phyloP scores from a whole-genome alignment of 495 filamentous ascomycete species.

The Ramalina peruviana region DNA sequence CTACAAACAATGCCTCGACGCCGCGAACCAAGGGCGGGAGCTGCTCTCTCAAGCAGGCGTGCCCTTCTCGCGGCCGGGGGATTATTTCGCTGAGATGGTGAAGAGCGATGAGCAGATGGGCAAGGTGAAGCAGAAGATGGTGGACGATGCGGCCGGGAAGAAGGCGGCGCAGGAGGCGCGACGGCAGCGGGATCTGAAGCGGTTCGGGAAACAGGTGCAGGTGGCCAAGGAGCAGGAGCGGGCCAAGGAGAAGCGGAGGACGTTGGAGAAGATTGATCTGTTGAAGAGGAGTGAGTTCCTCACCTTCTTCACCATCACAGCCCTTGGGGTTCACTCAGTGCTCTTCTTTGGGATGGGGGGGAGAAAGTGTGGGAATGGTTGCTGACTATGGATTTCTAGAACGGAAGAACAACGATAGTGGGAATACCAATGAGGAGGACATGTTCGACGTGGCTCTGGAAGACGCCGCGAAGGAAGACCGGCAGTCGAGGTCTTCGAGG shows the following conservation, averaged over 20 bases:
- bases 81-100: conserved; percentile 98
- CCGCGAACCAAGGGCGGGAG: conserved; percentile 53
- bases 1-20: conserved; percentile 78
- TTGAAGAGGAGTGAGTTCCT: conserved; percentile 75
- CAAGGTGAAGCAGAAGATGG: conserved; percentile 82
- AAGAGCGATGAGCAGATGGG: conserved; percentile 98
- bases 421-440: conserved; percentile 61
- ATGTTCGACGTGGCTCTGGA: conserved; percentile 93
- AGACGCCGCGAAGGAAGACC: conserved; percentile 45
- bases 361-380: conserved; percentile 4
- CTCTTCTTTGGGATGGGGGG: background rate
- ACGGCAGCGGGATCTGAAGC: conserved; percentile 89
- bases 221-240: conserved; percentile 90
- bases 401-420: conserved; percentile 58
- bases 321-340: background rate
- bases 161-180: conserved; percentile 86
- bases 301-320: conserved; percentile 1
- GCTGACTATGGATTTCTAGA: conserved; percentile 39
- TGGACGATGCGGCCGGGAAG: conserved; percentile 81
- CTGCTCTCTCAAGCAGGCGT: conserved; percentile 69
- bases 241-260: conserved; percentile 77
- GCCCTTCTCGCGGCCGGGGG: conserved; percentile 72
- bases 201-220: conserved; percentile 98
- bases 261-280: conserved; percentile 80
- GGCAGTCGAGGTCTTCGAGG: conserved; percentile 11